Base-by-base conservation (phyloP, 306 rosid species). In the Trifolium repens region DNA sequence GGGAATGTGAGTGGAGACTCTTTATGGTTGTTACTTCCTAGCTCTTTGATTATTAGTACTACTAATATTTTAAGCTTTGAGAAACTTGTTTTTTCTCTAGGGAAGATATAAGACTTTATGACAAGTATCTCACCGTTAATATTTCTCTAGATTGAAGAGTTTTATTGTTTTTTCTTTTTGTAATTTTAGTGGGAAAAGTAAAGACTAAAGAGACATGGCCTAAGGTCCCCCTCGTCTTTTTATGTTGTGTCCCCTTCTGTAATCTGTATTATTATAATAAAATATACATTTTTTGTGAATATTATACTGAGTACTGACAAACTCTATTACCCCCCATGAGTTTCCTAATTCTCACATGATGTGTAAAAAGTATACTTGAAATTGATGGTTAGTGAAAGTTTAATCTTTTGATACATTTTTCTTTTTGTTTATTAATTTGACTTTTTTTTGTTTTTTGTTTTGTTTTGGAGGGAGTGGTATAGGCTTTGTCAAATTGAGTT, bases 181-280 rank as follows among this genome's bases (percentile, higher is more conserved):
- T 37, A 40, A 37, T 64, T 59, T 78, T 65, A 4, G 61, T 43
- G 50, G 73, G 46, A 63, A 80, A 54, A 68, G 69, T 79, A 81
- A 84, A 73, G 85, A 68, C 65, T 79, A 81, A 84, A 73, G 85
- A 64, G 73, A 67, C 54, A 46, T 61, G 80, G 49, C 72, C 52
- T 19, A 77, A 54, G 64, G 88, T 78, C 81, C 83, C 88, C 87
- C 81, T 79, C 88, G 17, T 63, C 86, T 65, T 78, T 73, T 77
- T 76, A 84, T 70, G 87, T 24, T 49, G 65, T 76, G 69, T 50
- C 76, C 43, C 16, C 35, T 27, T 65, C 34, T 40, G 15, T 64
- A n/a, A 22, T 65, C 9, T 40, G 49, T 64, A 13, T n/a, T 14
- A 5, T 19, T 66, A 39, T 74, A 6, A 19, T 69, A 75, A 54